Conservation (phyloP, 2,329 filamentous ascomycete genomes). For the Exophiala sp. region DNA sequence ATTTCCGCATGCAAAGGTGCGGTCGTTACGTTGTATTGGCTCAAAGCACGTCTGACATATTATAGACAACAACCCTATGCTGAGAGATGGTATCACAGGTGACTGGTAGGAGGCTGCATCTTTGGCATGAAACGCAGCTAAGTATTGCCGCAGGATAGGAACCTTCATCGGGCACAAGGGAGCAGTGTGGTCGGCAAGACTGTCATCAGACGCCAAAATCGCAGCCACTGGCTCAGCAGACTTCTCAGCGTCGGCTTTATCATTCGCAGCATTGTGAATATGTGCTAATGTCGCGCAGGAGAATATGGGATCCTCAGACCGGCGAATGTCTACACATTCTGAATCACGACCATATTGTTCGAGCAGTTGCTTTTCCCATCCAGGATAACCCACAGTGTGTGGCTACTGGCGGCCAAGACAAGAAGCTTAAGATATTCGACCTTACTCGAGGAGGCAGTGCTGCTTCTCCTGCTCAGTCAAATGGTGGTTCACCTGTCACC, state of each 20-base stretch:
- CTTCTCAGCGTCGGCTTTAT: conserved; percentile 72
- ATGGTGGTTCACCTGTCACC: conserved; percentile 35
- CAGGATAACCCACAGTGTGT: conserved; percentile 72
- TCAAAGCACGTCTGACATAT: conserved; percentile 6
- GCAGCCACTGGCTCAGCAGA: conserved; percentile 93
- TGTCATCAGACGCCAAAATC: conserved; percentile 79
- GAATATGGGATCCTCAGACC: conserved; percentile 94
- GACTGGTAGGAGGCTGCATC: conserved; percentile 59
- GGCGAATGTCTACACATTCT: conserved; percentile 83
- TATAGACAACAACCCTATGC: conserved; percentile 94
- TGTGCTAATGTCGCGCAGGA: conserved; percentile 49
- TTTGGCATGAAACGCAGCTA: conserved; percentile 1
- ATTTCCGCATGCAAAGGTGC: conserved; percentile 88
- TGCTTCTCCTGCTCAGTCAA: conserved; percentile 34
- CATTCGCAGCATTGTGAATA: not conserved
- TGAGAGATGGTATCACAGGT: conserved; percentile 89
- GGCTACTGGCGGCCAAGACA: conserved; percentile 91
- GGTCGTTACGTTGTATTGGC: not conserved
- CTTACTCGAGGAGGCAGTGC: conserved; percentile 49
- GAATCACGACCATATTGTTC: conserved; percentile 90
- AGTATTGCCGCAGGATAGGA: conserved; percentile 59
- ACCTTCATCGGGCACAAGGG: conserved; percentile 98
- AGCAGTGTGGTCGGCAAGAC: conserved; percentile 89
- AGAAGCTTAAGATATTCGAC: conserved; percentile 92
- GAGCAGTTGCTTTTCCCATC: conserved; percentile 81